Percentiles rank a stretch among this genome's conserved stretches.
Evolutionary conservation across 225 moss, liverwort and hornwort genomes (phyloP).

Genomic region (Neckera pumila): DNA sequence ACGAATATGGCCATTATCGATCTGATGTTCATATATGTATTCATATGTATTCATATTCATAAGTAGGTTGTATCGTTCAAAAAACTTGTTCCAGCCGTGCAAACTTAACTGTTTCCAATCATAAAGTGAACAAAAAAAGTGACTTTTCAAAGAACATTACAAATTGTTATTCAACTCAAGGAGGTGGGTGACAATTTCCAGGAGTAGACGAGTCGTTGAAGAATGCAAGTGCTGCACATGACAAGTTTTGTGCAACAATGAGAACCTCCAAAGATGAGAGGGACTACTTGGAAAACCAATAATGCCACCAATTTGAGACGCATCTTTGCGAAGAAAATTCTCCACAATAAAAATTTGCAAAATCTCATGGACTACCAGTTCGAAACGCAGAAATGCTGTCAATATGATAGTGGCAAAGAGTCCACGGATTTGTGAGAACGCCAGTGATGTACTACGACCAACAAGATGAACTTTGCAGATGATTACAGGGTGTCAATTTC

Average conservation of each 20-base stretch:
- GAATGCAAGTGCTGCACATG: neutral
- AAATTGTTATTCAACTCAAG: neutral
- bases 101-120: neutral
- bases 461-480: neutral
- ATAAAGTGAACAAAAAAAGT: neutral
- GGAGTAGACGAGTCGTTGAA: neutral
- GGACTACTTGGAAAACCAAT: neutral
- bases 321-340: too few relatives aligned
- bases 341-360: too few relatives aligned
- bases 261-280: neutral
- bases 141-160: neutral
- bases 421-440: neutral
- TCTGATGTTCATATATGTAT: neutral
- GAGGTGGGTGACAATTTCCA: neutral
- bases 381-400: neutral
- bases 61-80: too few relatives aligned
- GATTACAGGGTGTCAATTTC: neutral
- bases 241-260: neutral
- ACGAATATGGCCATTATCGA: neutral
- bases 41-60: too few relatives aligned
- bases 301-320: neutral
- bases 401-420: neutral
- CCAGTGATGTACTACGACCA: too few relatives aligned
- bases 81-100: neutral
- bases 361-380: neutral